Conservation (phyloP, 352 stramenopile genomes). For the Saprolegnia parasitica region DNA sequence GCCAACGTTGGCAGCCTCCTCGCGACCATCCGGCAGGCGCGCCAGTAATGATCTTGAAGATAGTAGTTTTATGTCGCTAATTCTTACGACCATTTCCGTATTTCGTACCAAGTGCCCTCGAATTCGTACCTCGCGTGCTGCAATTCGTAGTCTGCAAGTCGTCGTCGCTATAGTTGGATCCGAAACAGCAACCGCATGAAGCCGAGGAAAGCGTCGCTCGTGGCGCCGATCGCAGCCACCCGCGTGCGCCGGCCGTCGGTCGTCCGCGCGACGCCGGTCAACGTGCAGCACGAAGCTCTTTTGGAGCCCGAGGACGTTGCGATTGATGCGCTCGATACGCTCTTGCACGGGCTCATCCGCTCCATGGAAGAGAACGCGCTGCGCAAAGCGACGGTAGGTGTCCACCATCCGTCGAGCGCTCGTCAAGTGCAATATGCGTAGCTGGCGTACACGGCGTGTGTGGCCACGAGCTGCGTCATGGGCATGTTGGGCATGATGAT, state of each 20-base stretch:
- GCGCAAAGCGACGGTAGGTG: neutral
- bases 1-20: slow-evolving; percentile 89
- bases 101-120: too few species aligned
- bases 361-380: slow-evolving; percentile 9
- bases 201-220: neutral
- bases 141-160: too few species aligned
- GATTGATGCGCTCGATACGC: slow-evolving; percentile 4
- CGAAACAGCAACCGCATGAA: neutral
- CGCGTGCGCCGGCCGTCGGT: neutral
- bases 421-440: too few species aligned
- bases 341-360: neutral
- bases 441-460: neutral
- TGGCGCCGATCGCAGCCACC: neutral
- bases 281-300: neutral
- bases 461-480: slow-evolving; percentile 5
- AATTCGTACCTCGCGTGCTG: too few species aligned
- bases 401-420: neutral
- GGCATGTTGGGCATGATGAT: slow-evolving; percentile 17
- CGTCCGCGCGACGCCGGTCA: neutral
- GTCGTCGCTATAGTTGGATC: too few species aligned
- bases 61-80: slow-evolving; percentile 1
- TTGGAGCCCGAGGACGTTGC: neutral
- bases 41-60: neutral
- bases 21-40: slow-evolving; percentile 35
- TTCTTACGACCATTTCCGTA: neutral